Base-by-base conservation (phyloP, 805 yeast species). In the Tetrapisispora fleetii region DNA sequence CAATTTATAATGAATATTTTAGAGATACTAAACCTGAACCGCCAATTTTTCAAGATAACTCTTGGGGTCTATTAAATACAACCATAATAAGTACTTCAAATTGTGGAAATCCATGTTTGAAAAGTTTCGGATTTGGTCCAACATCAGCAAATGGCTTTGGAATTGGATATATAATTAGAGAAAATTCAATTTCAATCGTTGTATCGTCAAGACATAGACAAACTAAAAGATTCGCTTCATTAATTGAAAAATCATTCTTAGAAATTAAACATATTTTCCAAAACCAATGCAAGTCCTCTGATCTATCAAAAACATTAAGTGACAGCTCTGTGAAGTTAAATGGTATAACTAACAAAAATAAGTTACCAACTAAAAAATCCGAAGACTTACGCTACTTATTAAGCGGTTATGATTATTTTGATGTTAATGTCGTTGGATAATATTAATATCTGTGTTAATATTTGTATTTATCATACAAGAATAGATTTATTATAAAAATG, bases 61-160 rank as follows among this genome's bases (percentile, higher is more conserved):
- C 96, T 28, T 89, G 96, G 96, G 87, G 83, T 57, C 79, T 80
- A 60, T 68, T 89, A 50, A 87, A 87, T 67, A 85, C 81, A 55
- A 83, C 91, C 5, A 76, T 88, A 19, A 70, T 89, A 24, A 85
- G 95, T 14, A 85, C 93, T 5, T 81, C 90, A 17, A 89, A 89
- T 65, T 89, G 97, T 69, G 96, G 96, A 37, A 89, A 89, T 63
- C 95, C 95, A 6, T 84, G 95, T 1, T 72, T 89, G 49, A 81
- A 84, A 53, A 72, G 83, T 45, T 89, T 89, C 70, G 97, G 97
- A 0, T 89, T 89, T 60, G 95, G 96, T 3, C 96, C 97, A 2
- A 90, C 88, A 1, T 74, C 84, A 14, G 83, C 88, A 43, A 90
- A 86, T 59, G 97, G 97, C 2, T 88, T 83, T 65, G 96, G 96